Percentiles rank a stretch among this genome's conserved stretches.
Conservation (phyloP, 2,329 filamentous ascomycete species). For the Parafenestella ontariensis region DNA sequence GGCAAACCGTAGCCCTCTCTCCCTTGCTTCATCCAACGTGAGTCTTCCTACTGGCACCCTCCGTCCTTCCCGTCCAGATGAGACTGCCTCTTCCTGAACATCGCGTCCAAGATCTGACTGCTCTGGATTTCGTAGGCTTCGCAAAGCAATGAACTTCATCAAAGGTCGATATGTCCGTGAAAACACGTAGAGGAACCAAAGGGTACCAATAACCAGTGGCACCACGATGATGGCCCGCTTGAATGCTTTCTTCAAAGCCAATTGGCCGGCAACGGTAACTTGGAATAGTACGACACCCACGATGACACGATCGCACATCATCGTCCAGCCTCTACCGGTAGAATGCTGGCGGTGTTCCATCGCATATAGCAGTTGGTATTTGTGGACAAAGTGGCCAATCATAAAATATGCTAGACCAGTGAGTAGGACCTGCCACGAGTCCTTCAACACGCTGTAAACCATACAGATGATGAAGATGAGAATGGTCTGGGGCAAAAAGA, state of each 20-base stretch:
- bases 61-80: slow-evolving; percentile 12
- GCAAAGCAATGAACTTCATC: slow-evolving; percentile 89
- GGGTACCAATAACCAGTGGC: slow-evolving; percentile 78
- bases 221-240: slow-evolving; percentile 74
- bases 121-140: slow-evolving; percentile 75
- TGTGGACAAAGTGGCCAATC: slow-evolving; percentile 88
- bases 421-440: slow-evolving; percentile 80
- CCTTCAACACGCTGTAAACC: slow-evolving; percentile 86
- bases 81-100: slow-evolving; percentile 50
- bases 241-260: slow-evolving; percentile 77
- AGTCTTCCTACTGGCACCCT: slow-evolving; percentile 50
- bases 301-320: slow-evolving; percentile 92
- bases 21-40: slow-evolving; percentile 75
- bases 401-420: slow-evolving; percentile 84
- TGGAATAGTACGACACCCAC: slow-evolving; percentile 89
- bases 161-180: slow-evolving; percentile 82
- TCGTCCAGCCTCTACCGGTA: slow-evolving; percentile 92
- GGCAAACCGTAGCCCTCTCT: slow-evolving; percentile 73
- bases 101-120: slow-evolving; percentile 57
- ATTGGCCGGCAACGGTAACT: slow-evolving; percentile 84
- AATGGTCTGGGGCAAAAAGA: slow-evolving; percentile 90
- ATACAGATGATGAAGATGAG: slow-evolving; percentile 94
- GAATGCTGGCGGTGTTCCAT: slow-evolving; percentile 98
- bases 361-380: slow-evolving; percentile 95
- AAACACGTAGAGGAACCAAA: slow-evolving; percentile 91